phyloP scores from a whole-genome alignment of 495 filamentous ascomycete species.

The Aspergillus funiculosus region DNA sequence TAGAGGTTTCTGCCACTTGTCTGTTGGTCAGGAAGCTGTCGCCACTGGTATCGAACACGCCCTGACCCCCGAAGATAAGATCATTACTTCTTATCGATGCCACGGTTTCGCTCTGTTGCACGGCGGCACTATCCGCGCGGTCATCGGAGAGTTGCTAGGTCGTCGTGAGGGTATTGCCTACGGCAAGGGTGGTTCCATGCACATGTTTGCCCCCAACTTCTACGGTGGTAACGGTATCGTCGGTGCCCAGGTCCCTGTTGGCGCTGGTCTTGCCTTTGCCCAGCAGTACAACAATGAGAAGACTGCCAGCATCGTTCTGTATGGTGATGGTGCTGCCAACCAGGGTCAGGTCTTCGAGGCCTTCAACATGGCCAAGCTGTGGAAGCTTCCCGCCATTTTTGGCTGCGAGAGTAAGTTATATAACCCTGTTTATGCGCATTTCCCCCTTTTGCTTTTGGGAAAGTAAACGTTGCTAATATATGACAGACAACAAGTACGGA shows the following conservation, averaged over 20 bases:
- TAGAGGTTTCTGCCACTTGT: constrained; percentile 98
- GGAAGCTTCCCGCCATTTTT: constrained; percentile 91
- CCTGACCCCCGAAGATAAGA: constrained; percentile 79
- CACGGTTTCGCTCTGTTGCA: constrained; percentile 98
- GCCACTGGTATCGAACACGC: constrained; percentile 96
- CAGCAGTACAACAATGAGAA: constrained; percentile 85
- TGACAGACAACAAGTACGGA: constrained; percentile 97
- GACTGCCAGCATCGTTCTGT: constrained; percentile 82
- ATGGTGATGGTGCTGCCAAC: constrained; percentile 96
- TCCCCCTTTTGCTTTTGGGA: background rate
- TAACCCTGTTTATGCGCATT: background rate
- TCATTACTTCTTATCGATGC: constrained; percentile 98
- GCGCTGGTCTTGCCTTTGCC: constrained; percentile 93
- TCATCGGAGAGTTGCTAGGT: constrained; percentile 94
- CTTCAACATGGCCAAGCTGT: constrained; percentile 99
- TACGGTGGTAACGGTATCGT: constrained; percentile 99
- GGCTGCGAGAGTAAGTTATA: constrained; percentile 86
- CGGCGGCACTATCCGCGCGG: constrained; percentile 81
- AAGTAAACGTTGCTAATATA: constrained; percentile 15
- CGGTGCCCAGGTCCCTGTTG: constrained; percentile 96
- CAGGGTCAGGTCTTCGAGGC: constrained; percentile 99
- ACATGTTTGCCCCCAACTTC: constrained; percentile 98
- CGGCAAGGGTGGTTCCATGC: constrained; percentile 98
- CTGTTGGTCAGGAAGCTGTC: constrained; percentile 95
- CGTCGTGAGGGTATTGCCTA: constrained; percentile 94